Conservation (phyloP, 2,329 filamentous ascomycete genomes). For the Aspergillus uvarum region DNA sequence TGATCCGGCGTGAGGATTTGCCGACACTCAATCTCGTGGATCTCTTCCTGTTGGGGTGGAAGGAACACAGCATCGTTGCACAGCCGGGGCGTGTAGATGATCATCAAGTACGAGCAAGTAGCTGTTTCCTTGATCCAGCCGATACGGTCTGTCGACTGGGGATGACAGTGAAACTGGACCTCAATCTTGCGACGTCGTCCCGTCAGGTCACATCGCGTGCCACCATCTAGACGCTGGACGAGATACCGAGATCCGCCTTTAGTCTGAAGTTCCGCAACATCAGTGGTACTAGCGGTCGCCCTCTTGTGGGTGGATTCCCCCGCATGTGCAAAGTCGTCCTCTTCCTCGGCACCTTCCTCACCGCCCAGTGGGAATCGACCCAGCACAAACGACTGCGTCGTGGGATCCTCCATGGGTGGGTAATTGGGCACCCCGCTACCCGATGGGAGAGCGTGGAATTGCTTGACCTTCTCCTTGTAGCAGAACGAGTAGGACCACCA, state of each 20-base stretch:
- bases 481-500: constrained; percentile 98
- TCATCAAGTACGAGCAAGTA: constrained; percentile 90
- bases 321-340: constrained; percentile 34
- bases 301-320: constrained; percentile 30
- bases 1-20: constrained; percentile 65
- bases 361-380: constrained; percentile 55
- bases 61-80: constrained; percentile 85
- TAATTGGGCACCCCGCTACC: constrained; percentile 65
- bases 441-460: constrained; percentile 81
- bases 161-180: constrained; percentile 75
- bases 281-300: constrained; percentile 35
- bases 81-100: constrained; percentile 82
- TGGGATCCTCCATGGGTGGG: constrained; percentile 74
- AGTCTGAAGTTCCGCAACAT: constrained; percentile 67
- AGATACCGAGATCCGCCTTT: constrained; percentile 84
- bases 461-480: constrained; percentile 81
- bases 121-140: constrained; percentile 90
- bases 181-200: constrained; percentile 79
- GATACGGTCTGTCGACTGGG: constrained; percentile 72
- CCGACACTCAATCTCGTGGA: constrained; percentile 74
- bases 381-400: constrained; percentile 73
- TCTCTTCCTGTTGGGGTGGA: constrained; percentile 73
- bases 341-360: constrained; percentile 17
- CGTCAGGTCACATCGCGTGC: constrained; percentile 83
- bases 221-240: constrained; percentile 75